Percentiles rank a stretch among this genome's conserved stretches.
Conservation (phyloP, 495 filamentous ascomycete genomes). For the Xylaria castorea region DNA sequence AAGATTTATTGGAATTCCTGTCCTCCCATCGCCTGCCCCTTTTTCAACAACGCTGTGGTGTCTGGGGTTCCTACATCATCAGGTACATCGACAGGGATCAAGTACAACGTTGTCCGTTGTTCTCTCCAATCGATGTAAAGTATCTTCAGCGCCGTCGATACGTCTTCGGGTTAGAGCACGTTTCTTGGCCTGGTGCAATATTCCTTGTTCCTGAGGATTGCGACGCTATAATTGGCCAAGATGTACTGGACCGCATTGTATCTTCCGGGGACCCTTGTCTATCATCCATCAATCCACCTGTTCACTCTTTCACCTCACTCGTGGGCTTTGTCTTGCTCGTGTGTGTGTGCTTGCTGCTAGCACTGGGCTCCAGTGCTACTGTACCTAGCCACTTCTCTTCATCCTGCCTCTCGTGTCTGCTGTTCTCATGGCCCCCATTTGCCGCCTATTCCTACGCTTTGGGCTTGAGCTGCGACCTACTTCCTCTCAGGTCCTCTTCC, state of each 20-base stretch:
- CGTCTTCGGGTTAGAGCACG: conserved; percentile 11
- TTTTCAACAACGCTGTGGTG: not conserved
- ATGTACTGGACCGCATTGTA: conserved; percentile 4
- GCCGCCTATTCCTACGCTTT: not conserved
- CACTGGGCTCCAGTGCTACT: conserved; percentile 20
- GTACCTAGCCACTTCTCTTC: conserved; percentile 14
- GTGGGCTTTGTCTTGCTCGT: conserved; percentile 15
- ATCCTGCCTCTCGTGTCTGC: not conserved
- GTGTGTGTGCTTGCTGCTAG: conserved; percentile 9
- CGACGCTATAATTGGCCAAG: conserved; percentile 1
- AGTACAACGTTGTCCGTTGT: not conserved
- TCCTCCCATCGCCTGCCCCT: conserved; percentile 15
- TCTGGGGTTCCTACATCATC: not conserved
- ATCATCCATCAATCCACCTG: conserved; percentile 7
- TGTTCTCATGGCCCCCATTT: conserved; percentile 7
- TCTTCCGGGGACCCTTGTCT: conserved; percentile 19
- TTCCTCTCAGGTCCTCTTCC: not conserved
- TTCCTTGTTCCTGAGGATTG: conserved; percentile 15
- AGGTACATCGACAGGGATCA: conserved; percentile 21
- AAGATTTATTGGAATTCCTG: conserved; percentile 7
- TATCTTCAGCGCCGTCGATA: conserved; percentile 5
- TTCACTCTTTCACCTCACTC: conserved; percentile 12
- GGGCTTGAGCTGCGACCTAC: not conserved
- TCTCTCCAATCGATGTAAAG: not conserved
- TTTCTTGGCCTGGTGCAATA: conserved; percentile 20